Conservation (phyloP, 345 rosid species). For the Excoecaria agallocha region DNA sequence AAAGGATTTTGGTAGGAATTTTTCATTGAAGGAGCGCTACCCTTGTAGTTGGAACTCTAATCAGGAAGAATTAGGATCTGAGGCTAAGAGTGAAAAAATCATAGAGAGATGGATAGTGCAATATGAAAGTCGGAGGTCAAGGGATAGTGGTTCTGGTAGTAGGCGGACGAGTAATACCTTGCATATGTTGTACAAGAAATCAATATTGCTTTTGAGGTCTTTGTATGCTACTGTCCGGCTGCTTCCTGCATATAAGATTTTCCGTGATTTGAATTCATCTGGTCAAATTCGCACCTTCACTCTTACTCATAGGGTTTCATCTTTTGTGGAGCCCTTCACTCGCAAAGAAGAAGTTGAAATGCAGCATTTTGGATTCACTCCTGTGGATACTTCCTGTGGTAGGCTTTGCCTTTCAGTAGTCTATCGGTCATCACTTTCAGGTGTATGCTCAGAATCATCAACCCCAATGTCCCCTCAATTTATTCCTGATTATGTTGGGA, state of each 20-base stretch:
- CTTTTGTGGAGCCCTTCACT: constrained; percentile 75
- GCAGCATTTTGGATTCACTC: constrained; percentile 77
- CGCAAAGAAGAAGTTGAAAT: constrained; percentile 80
- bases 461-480: constrained; percentile 79
- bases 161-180: constrained; percentile 65
- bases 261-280: constrained; percentile 71
- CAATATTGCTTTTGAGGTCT: constrained; percentile 74
- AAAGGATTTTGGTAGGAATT: constrained; percentile 48
- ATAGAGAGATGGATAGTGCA: constrained; percentile 94
- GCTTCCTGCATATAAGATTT: constrained; percentile 83
- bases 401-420: constrained; percentile 81
- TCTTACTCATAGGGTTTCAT: constrained; percentile 75
- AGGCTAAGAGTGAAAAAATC: constrained; percentile 55
- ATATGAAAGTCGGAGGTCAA: constrained; percentile 62
- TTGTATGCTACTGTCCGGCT: constrained; percentile 81
- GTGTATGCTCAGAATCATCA: constrained; percentile 61
- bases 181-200: constrained; percentile 72
- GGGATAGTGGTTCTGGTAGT: constrained; percentile 48
- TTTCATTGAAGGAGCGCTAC: constrained; percentile 45
- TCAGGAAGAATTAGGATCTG: constrained; percentile 60
- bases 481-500: constrained; percentile 91
- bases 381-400: constrained; percentile 77
- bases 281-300: constrained; percentile 55
- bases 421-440: constrained; percentile 59
- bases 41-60: constrained; percentile 53